Evolutionary conservation across 441 rosid genomes (phyloP).

Genomic region (Geranium incanum): DNA sequence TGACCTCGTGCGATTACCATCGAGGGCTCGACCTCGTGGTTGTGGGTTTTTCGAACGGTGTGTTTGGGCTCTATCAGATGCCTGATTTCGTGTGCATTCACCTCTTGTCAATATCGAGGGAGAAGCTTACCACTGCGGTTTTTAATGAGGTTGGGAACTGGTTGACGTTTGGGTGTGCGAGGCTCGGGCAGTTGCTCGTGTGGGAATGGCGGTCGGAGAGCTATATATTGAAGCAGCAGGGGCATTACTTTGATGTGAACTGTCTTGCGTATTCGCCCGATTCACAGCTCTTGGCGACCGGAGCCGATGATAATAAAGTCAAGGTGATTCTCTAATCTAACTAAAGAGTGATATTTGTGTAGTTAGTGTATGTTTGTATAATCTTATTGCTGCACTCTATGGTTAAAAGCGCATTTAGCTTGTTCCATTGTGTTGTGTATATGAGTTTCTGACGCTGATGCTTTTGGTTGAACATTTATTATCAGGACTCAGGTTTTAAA

Average conservation of each 20-base stretch:
- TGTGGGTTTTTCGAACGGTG: slow-evolving; percentile 84
- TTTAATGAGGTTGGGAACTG: slow-evolving; percentile 91
- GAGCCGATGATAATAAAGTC: slow-evolving; percentile 97
- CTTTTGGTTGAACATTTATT: neutral
- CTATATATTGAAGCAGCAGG: slow-evolving; percentile 92
- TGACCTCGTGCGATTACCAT: slow-evolving; percentile 81
- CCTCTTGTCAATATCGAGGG: slow-evolving; percentile 72
- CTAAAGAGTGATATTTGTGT: neutral
- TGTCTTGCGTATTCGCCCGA: slow-evolving; percentile 88
- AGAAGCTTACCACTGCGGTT: slow-evolving; percentile 77
- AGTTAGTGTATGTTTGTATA: neutral
- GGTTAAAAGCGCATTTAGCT: neutral
- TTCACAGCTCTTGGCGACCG: slow-evolving; percentile 91
- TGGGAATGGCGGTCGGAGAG: slow-evolving; percentile 99
- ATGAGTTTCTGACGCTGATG: neutral
- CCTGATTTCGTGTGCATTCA: slow-evolving; percentile 91
- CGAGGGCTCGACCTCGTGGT: slow-evolving; percentile 72
- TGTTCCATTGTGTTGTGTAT: neutral
- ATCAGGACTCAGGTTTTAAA: neutral
- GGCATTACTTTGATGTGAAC: slow-evolving; percentile 89
- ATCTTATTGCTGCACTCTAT: neutral
- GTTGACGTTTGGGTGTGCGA: slow-evolving; percentile 91
- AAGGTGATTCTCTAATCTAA: slow-evolving; percentile 41
- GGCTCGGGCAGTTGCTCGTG: slow-evolving; percentile 53
- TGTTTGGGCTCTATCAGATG: slow-evolving; percentile 90